Conservation (phyloP, 495 filamentous ascomycete genomes). For the Poronia punctata region DNA sequence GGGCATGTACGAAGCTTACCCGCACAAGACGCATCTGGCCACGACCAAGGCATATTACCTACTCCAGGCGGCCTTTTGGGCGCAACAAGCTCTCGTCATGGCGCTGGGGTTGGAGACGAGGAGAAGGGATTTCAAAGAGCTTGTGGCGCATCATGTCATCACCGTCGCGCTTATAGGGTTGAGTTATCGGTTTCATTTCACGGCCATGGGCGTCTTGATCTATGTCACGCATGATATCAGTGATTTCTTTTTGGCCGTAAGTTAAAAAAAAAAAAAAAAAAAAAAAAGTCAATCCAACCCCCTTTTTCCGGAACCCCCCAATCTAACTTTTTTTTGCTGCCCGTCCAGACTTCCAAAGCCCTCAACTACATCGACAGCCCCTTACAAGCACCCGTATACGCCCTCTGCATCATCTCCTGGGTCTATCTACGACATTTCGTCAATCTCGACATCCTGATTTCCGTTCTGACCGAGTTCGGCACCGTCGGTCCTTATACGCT, state of each 20-base stretch:
- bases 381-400: constrained; percentile 72
- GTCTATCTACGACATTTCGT: constrained; percentile 86
- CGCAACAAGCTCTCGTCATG: constrained; percentile 89
- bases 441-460: constrained; percentile 79
- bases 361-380: constrained; percentile 80
- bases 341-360: constrained; percentile 70
- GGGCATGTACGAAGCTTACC: constrained; percentile 87
- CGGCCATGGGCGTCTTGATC: constrained; percentile 88
- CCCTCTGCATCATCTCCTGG: constrained; percentile 74
- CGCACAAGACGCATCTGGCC: constrained; percentile 73
- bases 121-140: constrained; percentile 88
- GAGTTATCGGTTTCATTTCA: constrained; percentile 95
- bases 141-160: constrained; percentile 88
- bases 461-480: constrained; percentile 75
- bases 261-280: too few relatives aligned
- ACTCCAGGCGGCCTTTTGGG: constrained; percentile 91
- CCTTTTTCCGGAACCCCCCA: neutral
- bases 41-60: constrained; percentile 93
- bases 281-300: neutral
- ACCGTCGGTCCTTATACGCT: constrained; percentile 80
- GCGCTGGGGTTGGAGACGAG: constrained; percentile 85
- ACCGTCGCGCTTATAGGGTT: constrained; percentile 74
- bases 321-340: neutral
- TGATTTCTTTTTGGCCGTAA: constrained; percentile 92
- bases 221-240: constrained; percentile 93